Evolutionary conservation across 1,284 basidiomycete species (phyloP), one percentile per base, ranked within the genome.

Genomic region (Calocybe gambosa): DNA sequence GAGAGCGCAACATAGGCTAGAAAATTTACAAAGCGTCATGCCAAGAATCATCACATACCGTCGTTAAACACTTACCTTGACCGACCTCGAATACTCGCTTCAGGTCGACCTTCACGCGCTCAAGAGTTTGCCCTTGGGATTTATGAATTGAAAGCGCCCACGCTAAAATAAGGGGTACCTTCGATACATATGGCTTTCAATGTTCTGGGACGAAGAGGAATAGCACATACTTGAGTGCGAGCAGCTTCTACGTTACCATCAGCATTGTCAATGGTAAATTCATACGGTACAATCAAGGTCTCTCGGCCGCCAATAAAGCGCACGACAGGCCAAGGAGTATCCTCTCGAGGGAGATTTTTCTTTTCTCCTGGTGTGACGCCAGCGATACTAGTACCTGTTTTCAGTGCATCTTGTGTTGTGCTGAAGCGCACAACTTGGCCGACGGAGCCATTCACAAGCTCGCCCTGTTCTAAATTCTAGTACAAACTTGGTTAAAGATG

Each of bases 1-100:
- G 92, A 94, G 13, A 97, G 75, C 0, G 94, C 94, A 35, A 96
- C 93, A 62, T 97, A 97, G 2, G 90, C 91, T 80, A 29, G 12
- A 45, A 13, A 37, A 1, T 42, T 29, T 25, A 31, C 16, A 18
- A 28, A 35, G 33, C 4, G 18, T 23, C 21, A 23, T 3, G 7
- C 21, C 3, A 19, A 41, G 59, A 34, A 20, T 33, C 33, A 31
- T 15, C 9, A 38, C 28, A 21, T 3, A 26, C 61, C 6, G 15
- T 16, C 13, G 3, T 7, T 15, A 7, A 3, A 16, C 28, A n/a
- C 60, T 35, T 43, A 74, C 79, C 78, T 71, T 84, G 82, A 16
- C 90, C 90, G 54, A 85, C 89, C 64, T 93, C 91, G 63, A 95
- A 91, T 0, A 73, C 80, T 31, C 72, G 68, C 21, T 58, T 58